These are phyloP conservation scores for Acacia concinna DNA, from an alignment of 331 rosid species.

Conservation along the genomic window DNA sequence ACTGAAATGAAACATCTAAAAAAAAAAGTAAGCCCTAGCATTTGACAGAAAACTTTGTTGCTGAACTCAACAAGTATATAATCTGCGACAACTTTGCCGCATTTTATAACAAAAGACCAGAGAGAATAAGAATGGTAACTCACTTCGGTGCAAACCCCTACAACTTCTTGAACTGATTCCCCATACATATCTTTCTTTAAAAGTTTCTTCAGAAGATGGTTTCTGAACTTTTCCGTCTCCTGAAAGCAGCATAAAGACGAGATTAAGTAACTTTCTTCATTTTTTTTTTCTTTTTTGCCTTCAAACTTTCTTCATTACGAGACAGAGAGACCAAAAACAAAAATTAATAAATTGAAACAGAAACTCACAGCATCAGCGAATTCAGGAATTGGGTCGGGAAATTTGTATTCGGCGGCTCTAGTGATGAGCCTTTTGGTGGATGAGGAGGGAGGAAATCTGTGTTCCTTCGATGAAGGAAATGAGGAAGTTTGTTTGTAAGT, in stretches of 20 bases:
- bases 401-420: constrained; percentile 76
- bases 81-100: neutral
- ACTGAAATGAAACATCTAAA: neutral
- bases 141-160: constrained; percentile 84
- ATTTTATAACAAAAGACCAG: constrained; percentile 9
- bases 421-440: constrained; percentile 35
- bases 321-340: neutral
- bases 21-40: neutral
- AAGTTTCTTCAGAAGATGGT: constrained; percentile 65
- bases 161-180: constrained; percentile 68
- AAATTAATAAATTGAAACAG: neutral
- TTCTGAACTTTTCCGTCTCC: constrained; percentile 76
- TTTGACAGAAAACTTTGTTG: neutral
- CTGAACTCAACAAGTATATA: neutral
- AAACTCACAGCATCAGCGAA: constrained; percentile 72
- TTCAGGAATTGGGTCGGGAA: constrained; percentile 95
- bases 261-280: constrained; percentile 7
- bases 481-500: constrained; percentile 31
- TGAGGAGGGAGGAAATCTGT: constrained; percentile 6
- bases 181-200: constrained; percentile 65
- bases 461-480: constrained; percentile 22
- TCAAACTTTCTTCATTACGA: neutral
- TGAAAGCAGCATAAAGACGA: constrained; percentile 26
- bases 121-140: constrained; percentile 9
- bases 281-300: too few relatives aligned